A percentile compares a stretch with the other conserved stretches of the same genome.
These are phyloP conservation scores for Phaffomyces opuntiae DNA, from an alignment of 805 yeast species.

Conservation along the genomic window DNA sequence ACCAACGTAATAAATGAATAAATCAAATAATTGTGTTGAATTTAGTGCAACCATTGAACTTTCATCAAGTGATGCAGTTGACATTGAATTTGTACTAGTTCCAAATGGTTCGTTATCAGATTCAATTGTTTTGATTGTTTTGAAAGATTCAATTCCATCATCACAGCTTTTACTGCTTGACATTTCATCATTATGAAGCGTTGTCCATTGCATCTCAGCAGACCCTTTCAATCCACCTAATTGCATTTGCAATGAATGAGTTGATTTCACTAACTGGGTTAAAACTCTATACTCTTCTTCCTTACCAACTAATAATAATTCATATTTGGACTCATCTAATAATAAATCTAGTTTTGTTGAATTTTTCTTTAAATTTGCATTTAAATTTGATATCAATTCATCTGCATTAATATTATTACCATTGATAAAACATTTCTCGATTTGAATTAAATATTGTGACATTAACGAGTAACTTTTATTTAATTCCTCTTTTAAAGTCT, in stretches of 20 bases:
- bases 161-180: not conserved
- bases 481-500: constrained; percentile 35
- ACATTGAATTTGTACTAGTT: not conserved
- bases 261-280: constrained; percentile 41
- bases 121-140: constrained; percentile 5
- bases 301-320: constrained; percentile 45
- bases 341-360: constrained; percentile 32
- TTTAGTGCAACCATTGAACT: constrained; percentile 15
- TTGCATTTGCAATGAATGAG: constrained; percentile 45
- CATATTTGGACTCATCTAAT: constrained; percentile 57
- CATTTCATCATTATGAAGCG: constrained; percentile 31
- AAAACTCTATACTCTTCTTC: constrained; percentile 46
- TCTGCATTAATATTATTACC: constrained; percentile 37
- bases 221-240: constrained; percentile 64
- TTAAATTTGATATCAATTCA: constrained; percentile 23
- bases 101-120: not conserved
- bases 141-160: not conserved
- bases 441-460: constrained; percentile 39
- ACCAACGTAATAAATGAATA: constrained; percentile 61
- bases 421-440: constrained; percentile 42
- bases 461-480: constrained; percentile 46
- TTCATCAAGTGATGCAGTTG: constrained; percentile 5
- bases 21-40: constrained; percentile 44
- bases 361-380: constrained; percentile 33
- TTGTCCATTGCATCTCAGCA: constrained; percentile 57